A percentile compares a stretch with the other conserved stretches of the same genome.
phyloP scores from a whole-genome alignment of 2,329 filamentous ascomycete genomes.

The Thelonectria rubi region DNA sequence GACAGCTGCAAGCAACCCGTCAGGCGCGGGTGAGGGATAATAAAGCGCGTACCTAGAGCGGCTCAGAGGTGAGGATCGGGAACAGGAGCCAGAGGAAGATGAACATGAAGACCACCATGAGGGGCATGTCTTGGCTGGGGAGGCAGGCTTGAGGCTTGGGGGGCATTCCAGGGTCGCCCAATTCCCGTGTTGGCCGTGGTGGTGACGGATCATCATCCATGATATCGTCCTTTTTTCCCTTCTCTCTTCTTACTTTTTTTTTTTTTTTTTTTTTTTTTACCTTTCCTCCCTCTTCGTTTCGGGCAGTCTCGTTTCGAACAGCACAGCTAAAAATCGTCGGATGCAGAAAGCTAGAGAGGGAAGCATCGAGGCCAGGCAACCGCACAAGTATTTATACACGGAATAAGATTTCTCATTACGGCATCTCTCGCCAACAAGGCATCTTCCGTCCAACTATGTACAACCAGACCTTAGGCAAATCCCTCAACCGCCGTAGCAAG shows the following conservation, averaged over 20 bases:
- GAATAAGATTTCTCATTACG: background rate
- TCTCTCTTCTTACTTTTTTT: no score
- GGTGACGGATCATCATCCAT: background rate
- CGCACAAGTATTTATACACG: no score
- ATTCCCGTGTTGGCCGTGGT: background rate
- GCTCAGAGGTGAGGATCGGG: background rate
- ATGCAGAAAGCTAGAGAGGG: background rate
- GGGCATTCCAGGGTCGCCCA: background rate
- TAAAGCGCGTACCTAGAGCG: background rate
- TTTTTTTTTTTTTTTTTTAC: no score
- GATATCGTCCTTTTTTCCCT: background rate
- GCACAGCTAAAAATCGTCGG: background rate
- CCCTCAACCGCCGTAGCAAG: conserved; percentile 40
- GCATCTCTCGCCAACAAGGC: background rate
- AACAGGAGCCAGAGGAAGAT: conserved; percentile 4
- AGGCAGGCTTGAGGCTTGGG: background rate
- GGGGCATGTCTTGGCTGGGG: background rate
- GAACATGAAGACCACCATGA: conserved; percentile 2
- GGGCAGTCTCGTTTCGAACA: background rate
- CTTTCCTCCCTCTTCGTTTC: no score
- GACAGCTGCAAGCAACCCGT: conserved; percentile 8
- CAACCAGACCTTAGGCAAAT: conserved; percentile 10
- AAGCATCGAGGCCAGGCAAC: background rate
- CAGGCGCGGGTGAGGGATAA: no score
- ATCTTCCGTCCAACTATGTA: background rate